These are phyloP conservation scores for Urtica urens DNA, from an alignment of 306 rosid genomes.

Conservation along the genomic window DNA sequence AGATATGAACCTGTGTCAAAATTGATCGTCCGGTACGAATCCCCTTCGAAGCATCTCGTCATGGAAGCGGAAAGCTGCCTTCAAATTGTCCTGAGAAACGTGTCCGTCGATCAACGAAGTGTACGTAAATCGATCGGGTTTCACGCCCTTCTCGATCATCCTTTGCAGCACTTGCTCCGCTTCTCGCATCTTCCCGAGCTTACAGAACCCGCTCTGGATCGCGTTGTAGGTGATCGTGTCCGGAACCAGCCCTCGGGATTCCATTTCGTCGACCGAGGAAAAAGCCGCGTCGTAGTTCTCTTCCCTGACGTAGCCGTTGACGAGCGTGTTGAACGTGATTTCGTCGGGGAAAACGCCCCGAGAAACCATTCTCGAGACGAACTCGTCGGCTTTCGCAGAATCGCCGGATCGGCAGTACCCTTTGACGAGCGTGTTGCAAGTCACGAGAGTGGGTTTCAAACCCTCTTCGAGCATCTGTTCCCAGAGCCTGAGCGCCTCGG, in stretches of 20 bases:
- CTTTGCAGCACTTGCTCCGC: constrained; percentile 60
- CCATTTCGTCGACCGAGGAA: constrained; percentile 48
- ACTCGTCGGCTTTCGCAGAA: constrained; percentile 43
- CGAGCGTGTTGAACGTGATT: constrained; percentile 71
- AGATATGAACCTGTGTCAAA: no score
- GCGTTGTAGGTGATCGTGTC: constrained; percentile 63
- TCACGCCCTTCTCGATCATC: constrained; percentile 66
- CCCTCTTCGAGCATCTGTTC: constrained; percentile 79
- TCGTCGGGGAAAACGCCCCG: constrained; percentile 60
- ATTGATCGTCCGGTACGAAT: constrained; percentile 79
- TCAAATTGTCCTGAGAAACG: constrained; percentile 70
- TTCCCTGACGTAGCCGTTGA: constrained; percentile 63
- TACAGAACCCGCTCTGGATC: constrained; percentile 59
- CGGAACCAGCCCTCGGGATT: constrained; percentile 47
- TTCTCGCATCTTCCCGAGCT: constrained; percentile 62
- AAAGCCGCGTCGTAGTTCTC: constrained; percentile 62
- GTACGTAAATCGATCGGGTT: constrained; percentile 70
- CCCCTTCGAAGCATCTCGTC: constrained; percentile 92
- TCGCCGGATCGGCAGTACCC: constrained; percentile 64
- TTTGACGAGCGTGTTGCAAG: constrained; percentile 67
- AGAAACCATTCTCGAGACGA: constrained; percentile 50
- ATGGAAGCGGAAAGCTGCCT: constrained; percentile 73
- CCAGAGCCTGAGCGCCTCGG: constrained; percentile 60
- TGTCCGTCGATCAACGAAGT: constrained; percentile 70
- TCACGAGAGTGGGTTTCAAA: constrained; percentile 48